Conservation (phyloP, 345 rosid species). For the Clausena lansium region DNA sequence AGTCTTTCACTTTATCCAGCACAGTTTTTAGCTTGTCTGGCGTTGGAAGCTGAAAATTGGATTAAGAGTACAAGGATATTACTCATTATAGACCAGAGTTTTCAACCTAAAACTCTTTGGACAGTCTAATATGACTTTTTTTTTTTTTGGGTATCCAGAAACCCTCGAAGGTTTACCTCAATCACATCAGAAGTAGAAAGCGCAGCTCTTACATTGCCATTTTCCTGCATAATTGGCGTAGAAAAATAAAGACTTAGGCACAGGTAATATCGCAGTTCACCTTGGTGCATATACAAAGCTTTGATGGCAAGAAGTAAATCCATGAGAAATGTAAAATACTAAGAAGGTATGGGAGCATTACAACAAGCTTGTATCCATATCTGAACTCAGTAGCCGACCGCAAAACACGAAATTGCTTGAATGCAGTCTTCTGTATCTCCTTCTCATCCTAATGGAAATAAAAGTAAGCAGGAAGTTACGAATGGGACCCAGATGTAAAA, state of each 20-base stretch:
- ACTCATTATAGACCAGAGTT: not conserved
- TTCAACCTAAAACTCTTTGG: not conserved
- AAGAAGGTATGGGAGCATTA: slow-evolving; percentile 35
- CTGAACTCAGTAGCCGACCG: slow-evolving; percentile 73
- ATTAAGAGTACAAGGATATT: slow-evolving; percentile 8
- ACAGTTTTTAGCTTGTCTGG: slow-evolving; percentile 84
- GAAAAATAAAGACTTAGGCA: slow-evolving; percentile 1
- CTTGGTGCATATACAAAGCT: not conserved
- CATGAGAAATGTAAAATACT: not conserved
- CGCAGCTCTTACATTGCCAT: slow-evolving; percentile 77
- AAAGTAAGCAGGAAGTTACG: slow-evolving; percentile 13
- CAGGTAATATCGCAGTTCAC: not conserved
- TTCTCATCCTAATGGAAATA: slow-evolving; percentile 68
- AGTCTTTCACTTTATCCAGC: slow-evolving; percentile 80
- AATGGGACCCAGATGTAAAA: slow-evolving; percentile 4
- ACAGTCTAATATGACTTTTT: not conserved
- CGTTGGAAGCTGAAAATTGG: slow-evolving; percentile 70
- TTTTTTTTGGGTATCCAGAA: not conserved
- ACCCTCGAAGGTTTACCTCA: slow-evolving; percentile 50
- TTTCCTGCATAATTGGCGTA: slow-evolving; percentile 53
- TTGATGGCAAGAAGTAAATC: not conserved
- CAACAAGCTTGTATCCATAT: slow-evolving; percentile 97
- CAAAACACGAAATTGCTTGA: slow-evolving; percentile 69
- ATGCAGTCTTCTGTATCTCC: slow-evolving; percentile 85
- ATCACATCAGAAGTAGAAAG: slow-evolving; percentile 66